Evolutionary conservation across 176 grass and related monocot species (phyloP).

Genomic region (Aegilops bicornis): DNA sequence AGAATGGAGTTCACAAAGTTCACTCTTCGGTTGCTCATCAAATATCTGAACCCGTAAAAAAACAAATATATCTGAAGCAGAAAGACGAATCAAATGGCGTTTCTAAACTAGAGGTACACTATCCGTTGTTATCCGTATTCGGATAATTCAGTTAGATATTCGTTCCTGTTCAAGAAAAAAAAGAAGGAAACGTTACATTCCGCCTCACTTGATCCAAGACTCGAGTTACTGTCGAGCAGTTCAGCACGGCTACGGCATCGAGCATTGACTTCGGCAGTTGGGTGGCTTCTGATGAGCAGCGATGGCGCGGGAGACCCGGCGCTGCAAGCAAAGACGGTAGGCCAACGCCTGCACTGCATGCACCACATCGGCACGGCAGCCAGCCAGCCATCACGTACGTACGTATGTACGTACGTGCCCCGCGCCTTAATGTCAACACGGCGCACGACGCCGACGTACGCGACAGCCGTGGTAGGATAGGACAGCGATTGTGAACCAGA

Average conservation of each 20-base stretch:
- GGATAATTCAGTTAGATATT: too few relatives aligned
- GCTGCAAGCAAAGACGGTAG: conserved; percentile 33
- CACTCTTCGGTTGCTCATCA: too few relatives aligned
- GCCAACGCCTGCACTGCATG: not conserved
- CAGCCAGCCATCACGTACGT: not conserved
- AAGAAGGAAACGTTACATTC: not conserved
- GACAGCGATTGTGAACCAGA: not conserved
- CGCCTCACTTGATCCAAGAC: not conserved
- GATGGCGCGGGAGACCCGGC: conserved; percentile 24
- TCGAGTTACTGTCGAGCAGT: not conserved
- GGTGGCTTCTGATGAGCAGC: not conserved
- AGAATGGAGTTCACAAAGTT: too few relatives aligned
- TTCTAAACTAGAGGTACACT: too few relatives aligned
- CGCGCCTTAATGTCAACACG: not conserved
- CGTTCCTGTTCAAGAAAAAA: too few relatives aligned
- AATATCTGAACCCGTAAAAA: too few relatives aligned
- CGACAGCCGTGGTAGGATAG: not conserved
- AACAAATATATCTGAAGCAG: too few relatives aligned
- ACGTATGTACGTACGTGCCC: too few relatives aligned
- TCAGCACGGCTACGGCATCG: conserved; percentile 31
- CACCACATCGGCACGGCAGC: not conserved
- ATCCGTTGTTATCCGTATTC: too few relatives aligned
- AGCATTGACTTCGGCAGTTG: conserved; percentile 6
- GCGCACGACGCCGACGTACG: conserved; percentile 1
- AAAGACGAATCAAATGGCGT: too few relatives aligned